Conservation (phyloP, 1,139 yeast species). For the Arxiozyma heterogenica region DNA sequence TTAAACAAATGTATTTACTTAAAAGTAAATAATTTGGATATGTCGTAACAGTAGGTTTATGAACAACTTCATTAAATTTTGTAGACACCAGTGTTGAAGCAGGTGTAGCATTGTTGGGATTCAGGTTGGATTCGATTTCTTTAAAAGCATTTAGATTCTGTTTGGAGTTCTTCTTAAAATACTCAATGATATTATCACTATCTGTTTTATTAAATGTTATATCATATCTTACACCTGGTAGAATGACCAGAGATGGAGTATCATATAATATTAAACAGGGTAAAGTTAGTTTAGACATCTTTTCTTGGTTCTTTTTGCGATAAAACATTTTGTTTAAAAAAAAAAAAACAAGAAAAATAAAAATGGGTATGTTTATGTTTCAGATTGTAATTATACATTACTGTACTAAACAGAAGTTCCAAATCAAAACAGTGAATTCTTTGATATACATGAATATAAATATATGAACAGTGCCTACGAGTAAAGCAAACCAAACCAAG, state of each 20-base stretch:
- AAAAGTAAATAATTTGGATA: neutral
- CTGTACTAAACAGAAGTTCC: too few species aligned
- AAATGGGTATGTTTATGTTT: too few species aligned
- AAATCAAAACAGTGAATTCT: too few species aligned
- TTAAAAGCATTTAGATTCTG: neutral
- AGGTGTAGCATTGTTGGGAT: neutral
- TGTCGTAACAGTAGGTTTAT: neutral
- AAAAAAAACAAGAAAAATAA: too few species aligned
- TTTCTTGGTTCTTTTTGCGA: constrained; percentile 2
- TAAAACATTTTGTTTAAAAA: neutral
- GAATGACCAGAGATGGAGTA: constrained; percentile 35
- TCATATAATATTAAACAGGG: constrained; percentile 14
- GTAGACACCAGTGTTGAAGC: neutral
- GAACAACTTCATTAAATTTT: neutral
- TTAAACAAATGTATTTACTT: constrained; percentile 33
- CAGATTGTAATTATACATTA: too few species aligned
- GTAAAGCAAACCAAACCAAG: too few species aligned
- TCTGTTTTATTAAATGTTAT: constrained; percentile 35
- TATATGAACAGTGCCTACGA: too few species aligned
- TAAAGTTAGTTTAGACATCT: neutral
- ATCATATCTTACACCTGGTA: constrained; percentile 55
- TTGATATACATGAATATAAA: too few species aligned
- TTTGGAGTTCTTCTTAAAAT: neutral
- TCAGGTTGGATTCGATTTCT: neutral
- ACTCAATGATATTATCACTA: constrained; percentile 3